A percentile compares a stretch with the other conserved stretches of the same genome.
Evolutionary conservation across 164 flowering plant species (phyloP).

Genomic region (Piper betle): DNA sequence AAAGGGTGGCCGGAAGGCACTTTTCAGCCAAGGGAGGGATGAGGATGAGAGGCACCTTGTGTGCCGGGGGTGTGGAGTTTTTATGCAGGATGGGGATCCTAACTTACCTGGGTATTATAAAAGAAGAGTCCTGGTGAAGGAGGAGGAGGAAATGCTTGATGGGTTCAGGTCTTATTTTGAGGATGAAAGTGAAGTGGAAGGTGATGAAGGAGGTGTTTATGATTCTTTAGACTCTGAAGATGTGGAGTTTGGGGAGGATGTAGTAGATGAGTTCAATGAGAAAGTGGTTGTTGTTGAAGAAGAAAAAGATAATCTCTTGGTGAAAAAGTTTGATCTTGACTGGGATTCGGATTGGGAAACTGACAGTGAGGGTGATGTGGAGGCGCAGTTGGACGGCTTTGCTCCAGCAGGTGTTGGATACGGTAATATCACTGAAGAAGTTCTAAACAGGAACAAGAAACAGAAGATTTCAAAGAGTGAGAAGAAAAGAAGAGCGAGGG

Average conservation of each 20-base stretch:
- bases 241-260: constrained; percentile 4
- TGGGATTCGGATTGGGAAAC: constrained; percentile 66
- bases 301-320: constrained; percentile 12
- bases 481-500: constrained; percentile 53
- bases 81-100: constrained; percentile 85
- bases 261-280: constrained; percentile 12
- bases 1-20: constrained; percentile 13
- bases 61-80: constrained; percentile 97
- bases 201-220: constrained; percentile 7
- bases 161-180: constrained; percentile 10
- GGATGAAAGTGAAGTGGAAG: constrained; percentile 11
- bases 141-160: constrained; percentile 2
- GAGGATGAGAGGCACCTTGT: constrained; percentile 62
- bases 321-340: constrained; percentile 27
- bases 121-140: constrained; percentile 18
- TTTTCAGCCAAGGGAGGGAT: constrained; percentile 84
- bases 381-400: constrained; percentile 65
- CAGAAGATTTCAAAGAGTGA: constrained; percentile 54
- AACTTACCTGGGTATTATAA: constrained; percentile 73
- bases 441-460: constrained; percentile 29
- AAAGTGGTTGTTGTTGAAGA: constrained; percentile 25
- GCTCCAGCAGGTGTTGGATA: constrained; percentile 63
- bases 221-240: constrained; percentile 2
- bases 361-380: constrained; percentile 40
- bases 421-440: constrained; percentile 76